These are phyloP conservation scores for Helianthus tuberosus DNA, from an alignment of 129 eudicot species.

Conservation along the genomic window DNA sequence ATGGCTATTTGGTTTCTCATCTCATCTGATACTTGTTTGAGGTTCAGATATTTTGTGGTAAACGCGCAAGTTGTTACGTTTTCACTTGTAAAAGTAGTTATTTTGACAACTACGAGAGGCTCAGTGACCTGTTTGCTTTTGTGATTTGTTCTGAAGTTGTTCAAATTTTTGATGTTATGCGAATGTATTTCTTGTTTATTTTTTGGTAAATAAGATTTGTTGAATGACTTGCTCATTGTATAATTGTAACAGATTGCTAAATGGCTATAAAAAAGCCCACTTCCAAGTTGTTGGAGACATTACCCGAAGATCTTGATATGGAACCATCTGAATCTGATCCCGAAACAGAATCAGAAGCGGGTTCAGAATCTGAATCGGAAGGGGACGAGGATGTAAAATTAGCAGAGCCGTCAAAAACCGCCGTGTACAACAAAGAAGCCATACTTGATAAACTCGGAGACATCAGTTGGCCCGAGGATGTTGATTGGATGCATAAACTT, in stretches of 20 bases:
- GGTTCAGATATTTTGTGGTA: neutral
- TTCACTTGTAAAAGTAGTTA: neutral
- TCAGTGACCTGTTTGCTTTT: neutral
- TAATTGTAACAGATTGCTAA: conserved; percentile 19
- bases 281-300: conserved; percentile 16
- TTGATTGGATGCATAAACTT: conserved; percentile 72
- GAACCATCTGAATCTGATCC: conserved; percentile 30
- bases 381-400: conserved; percentile 59
- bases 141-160: neutral
- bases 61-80: neutral
- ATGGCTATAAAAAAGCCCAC: conserved; percentile 34
- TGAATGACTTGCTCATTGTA: neutral
- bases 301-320: conserved; percentile 39
- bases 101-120: neutral
- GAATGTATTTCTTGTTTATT: neutral
- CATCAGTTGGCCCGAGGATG: conserved; percentile 67
- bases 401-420: conserved; percentile 67
- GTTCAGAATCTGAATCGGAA: conserved; percentile 57
- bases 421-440: conserved; percentile 62
- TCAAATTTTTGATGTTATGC: neutral
- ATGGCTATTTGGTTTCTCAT: neutral
- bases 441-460: conserved; percentile 70
- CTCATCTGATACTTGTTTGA: neutral
- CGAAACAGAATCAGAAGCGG: conserved; percentile 34
- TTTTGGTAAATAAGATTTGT: neutral